These are phyloP conservation scores for Microcera coccophila DNA, from an alignment of 2,329 filamentous ascomycete genomes.

Conservation along the genomic window DNA sequence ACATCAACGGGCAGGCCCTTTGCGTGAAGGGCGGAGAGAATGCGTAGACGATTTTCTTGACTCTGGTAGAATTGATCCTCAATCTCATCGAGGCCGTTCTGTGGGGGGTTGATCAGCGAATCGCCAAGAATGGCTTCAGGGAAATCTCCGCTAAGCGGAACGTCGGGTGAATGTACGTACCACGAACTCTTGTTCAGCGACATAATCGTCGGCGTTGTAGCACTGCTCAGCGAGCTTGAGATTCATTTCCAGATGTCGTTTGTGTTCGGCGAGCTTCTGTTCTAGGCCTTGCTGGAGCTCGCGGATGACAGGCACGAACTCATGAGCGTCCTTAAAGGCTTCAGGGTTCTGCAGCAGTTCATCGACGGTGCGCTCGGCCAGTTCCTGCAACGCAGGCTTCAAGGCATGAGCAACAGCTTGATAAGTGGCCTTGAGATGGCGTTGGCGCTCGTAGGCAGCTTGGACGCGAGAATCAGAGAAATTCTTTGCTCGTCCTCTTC, in stretches of 20 bases:
- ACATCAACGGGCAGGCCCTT: constrained; percentile 48
- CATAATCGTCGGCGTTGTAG: constrained; percentile 31
- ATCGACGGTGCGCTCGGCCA: constrained; percentile 58
- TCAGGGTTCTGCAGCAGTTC: constrained; percentile 53
- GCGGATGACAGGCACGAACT: constrained; percentile 49
- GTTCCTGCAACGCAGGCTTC: constrained; percentile 62
- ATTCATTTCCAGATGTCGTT: constrained; percentile 33
- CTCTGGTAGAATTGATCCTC: constrained; percentile 42
- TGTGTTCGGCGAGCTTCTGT: constrained; percentile 29
- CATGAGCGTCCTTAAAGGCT: constrained; percentile 49
- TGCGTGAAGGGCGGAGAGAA: constrained; percentile 42
- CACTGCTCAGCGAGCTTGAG: constrained; percentile 38
- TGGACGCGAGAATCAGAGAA: constrained; percentile 53
- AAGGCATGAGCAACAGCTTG: constrained; percentile 59
- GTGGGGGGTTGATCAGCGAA: constrained; percentile 17
- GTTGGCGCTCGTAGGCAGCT: constrained; percentile 59
- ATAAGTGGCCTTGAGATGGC: constrained; percentile 63
- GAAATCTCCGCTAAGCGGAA: constrained; percentile 19
- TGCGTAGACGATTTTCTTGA: constrained; percentile 44
- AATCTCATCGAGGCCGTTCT: constrained; percentile 39
- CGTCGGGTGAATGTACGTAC: constrained; percentile 33
- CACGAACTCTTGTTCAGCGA: constrained; percentile 34
- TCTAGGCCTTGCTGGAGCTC: constrained; percentile 42
- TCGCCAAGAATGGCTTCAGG: constrained; percentile 16
- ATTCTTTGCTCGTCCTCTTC: constrained; percentile 53